Evolutionary conservation across 169 alveolate species (phyloP).

Genomic region (Amoebophrya sp.): DNA sequence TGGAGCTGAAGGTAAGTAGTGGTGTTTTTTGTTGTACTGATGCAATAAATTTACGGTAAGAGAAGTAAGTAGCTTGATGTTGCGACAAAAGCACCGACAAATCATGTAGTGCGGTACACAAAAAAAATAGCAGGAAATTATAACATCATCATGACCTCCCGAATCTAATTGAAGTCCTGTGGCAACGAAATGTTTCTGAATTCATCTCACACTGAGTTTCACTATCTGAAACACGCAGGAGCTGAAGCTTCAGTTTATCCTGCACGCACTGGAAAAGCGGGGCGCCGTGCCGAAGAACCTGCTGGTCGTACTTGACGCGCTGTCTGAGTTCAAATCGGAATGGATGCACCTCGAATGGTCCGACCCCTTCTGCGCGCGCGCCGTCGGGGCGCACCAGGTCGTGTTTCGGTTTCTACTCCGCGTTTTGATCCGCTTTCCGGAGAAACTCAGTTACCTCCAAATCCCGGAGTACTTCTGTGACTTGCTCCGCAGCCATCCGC

Average conservation of each 20-base stretch:
- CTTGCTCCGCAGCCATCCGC: background rate
- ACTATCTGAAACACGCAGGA: too few species aligned
- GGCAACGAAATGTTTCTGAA: too few species aligned
- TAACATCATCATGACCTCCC: too few species aligned
- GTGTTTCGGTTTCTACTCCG: slow-evolving; percentile 46
- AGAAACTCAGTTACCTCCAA: background rate
- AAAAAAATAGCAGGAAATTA: too few species aligned
- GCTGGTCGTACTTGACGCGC: background rate
- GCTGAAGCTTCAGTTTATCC: background rate
- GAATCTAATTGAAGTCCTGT: too few species aligned
- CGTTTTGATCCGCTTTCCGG: slow-evolving; percentile 32
- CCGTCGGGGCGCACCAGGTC: slow-evolving; percentile 43
- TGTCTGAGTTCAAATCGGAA: background rate
- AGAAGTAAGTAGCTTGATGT: too few species aligned
- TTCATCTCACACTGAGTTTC: too few species aligned
- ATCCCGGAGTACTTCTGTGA: background rate
- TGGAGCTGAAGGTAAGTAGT: slow-evolving; percentile 45
- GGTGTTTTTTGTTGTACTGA: too few species aligned
- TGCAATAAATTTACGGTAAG: too few species aligned
- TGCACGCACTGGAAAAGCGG: background rate
- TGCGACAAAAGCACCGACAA: too few species aligned
- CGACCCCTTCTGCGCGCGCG: background rate
- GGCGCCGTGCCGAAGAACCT: background rate
- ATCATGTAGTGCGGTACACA: too few species aligned
- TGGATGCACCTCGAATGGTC: background rate